Evolutionary conservation across 2,329 filamentous ascomycete genomes (phyloP).

Genomic region (Daldinia sp.): DNA sequence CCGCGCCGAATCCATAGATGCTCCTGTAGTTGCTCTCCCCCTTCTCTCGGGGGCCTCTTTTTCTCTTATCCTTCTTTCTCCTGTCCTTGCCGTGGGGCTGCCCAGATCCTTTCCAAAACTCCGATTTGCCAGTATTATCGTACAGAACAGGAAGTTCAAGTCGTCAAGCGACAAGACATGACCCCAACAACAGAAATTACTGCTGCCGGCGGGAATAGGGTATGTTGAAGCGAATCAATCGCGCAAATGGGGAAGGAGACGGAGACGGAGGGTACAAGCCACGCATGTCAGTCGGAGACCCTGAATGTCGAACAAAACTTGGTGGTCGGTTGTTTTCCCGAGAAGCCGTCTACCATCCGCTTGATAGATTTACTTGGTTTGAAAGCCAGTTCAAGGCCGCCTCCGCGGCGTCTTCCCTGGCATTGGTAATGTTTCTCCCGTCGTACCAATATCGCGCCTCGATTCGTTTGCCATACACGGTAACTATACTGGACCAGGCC

Average conservation of each 20-base stretch:
- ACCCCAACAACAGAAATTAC: slow-evolving; percentile 23
- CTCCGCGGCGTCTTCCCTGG: slow-evolving; percentile 90
- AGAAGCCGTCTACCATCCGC: slow-evolving; percentile 33
- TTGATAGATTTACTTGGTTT: slow-evolving; percentile 48
- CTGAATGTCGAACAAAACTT: not conserved
- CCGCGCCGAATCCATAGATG: slow-evolving; percentile 39
- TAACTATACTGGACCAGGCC: slow-evolving; percentile 86
- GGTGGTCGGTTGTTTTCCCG: slow-evolving; percentile 13
- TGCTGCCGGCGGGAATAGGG: slow-evolving; percentile 25
- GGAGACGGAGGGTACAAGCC: slow-evolving; percentile 11
- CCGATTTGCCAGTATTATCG: slow-evolving; percentile 43
- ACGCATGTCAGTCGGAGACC: slow-evolving; percentile 22
- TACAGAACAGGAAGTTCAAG: slow-evolving; percentile 40
- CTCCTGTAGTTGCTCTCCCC: slow-evolving; percentile 34
- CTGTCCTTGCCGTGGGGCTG: slow-evolving; percentile 42
- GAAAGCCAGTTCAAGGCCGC: slow-evolving; percentile 70
- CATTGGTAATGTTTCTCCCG: slow-evolving; percentile 85
- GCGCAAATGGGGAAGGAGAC: slow-evolving; percentile 33
- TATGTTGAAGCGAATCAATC: slow-evolving; percentile 25
- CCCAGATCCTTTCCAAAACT: slow-evolving; percentile 44
- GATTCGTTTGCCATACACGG: slow-evolving; percentile 70
- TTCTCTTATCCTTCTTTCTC: slow-evolving; percentile 12
- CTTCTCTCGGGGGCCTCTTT: slow-evolving; percentile 21
- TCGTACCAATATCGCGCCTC: slow-evolving; percentile 91
- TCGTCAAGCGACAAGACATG: slow-evolving; percentile 29